Evolutionary conservation across 75 land plant species (phyloP), one percentile per base, ranked within the genome.

Genomic region (Cryptomeria japonica): DNA sequence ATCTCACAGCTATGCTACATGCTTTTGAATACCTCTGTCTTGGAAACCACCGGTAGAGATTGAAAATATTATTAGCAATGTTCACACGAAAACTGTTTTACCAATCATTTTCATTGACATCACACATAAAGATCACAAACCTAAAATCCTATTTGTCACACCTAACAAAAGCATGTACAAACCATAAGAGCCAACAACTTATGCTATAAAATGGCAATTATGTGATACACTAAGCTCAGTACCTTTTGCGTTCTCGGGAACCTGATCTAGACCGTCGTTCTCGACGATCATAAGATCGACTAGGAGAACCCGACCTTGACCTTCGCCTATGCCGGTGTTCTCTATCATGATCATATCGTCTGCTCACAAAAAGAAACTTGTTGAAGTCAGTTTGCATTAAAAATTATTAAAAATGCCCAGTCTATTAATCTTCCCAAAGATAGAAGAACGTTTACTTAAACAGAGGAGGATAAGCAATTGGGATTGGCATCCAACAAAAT

Each of bases 311-410:
- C 36, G 91, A 90, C 39, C 88, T 80, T 31, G 91, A 90, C 37
- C 90, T 90, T 58, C 84, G 91, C 78, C 90, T 90, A 55, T 89
- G 90, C 53, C 91, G 85, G 68, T 86, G 77, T 39, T 89, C 91
- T 51, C 91, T 70, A 31, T 89, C 90, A 44, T 85, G 90, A 42
- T 64, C 70, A 64, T 64, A 64, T 64, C 70, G 70, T 25, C 70
- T 64, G 70, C 70, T 64, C 70, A 64, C n/a, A 64, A 28, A 64
- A 25, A 64, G 6, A 25, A 16, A 44, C 41, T 47, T 12, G 11
- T 16, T 41, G 46, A 28, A 44, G 49, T 36, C 53, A 44, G 34
- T 84, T 84, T 28, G 13, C 44, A 84, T 28, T 46, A 84, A 47
- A 42, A 64, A 64, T 25, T 61, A 58, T 58, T 5, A 51, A 12